Base-by-base conservation (phyloP, 441 rosid genomes). In the Pelargonium fulgidum region DNA sequence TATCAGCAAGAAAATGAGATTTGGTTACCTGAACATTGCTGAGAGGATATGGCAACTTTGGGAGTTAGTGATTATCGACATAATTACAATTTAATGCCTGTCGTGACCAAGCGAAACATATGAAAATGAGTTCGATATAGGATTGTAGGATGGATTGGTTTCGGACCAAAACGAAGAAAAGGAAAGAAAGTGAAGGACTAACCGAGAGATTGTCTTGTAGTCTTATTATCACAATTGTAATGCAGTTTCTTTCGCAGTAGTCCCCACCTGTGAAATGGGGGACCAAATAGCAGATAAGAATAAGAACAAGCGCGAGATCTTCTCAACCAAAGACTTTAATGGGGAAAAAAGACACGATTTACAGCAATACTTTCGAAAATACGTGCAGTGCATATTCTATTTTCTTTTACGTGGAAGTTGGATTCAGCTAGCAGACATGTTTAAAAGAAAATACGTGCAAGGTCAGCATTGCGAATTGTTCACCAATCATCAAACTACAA, bases 231-330 rank as follows among this genome's bases (percentile, higher is more conserved):
- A 83, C 79, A 82, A 68, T 70, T 78, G 75, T 76, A 70, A 75
- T 71, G 71, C 78, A 75, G 74, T 72, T 72, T 69, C 74, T 36
- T 76, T 78, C 79, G 81, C 79, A 78, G 83, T 72, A 83, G 81
- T 85, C 79, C 81, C 76, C 75, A 71, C 83, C 86, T 84, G 89
- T 83, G 81, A 71, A 68, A 68, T 67, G 83, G 82, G 87, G 85
- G 66, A 83, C 83, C 81, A 74, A 65, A 70, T 68, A 59, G 36
- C 69, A 68, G 72, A 64, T 69, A 22, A 68, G 66, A 66, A 78
- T 24, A 64, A 64, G 65, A 67, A 72, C 72, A 80, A 70, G 67
- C 70, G 77, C 65, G 75, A 72, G 33, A 62, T n/a, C 70, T 71
- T 73, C 73, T 64, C 64, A 71, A 70, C 66, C 16, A 75, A 69